A percentile compares a stretch with the other conserved stretches of the same genome.
phyloP scores from a whole-genome alignment of 2,329 filamentous ascomycete genomes.

The Lachnellula hyalina region DNA sequence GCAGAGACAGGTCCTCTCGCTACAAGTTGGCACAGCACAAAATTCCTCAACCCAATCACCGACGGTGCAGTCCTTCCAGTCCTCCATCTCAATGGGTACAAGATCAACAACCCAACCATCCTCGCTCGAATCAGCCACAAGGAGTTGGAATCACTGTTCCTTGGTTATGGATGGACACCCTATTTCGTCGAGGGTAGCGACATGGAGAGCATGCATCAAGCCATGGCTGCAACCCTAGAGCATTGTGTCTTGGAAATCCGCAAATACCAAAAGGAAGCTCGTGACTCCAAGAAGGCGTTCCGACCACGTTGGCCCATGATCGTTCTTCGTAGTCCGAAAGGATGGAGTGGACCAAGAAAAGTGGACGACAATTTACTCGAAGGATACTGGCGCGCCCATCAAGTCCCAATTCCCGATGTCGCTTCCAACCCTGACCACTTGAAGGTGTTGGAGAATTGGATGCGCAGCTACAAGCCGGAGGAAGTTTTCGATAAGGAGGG shows the following conservation, averaged over 20 bases:
- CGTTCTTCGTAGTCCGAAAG: slow-evolving; percentile 70
- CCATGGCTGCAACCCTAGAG: slow-evolving; percentile 73
- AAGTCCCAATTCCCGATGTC: slow-evolving; percentile 70
- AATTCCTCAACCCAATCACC: slow-evolving; percentile 73
- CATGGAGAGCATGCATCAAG: slow-evolving; percentile 70
- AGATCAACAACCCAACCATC: slow-evolving; percentile 76
- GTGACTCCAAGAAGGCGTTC: slow-evolving; percentile 63
- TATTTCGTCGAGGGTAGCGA: slow-evolving; percentile 78
- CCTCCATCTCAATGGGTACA: slow-evolving; percentile 77
- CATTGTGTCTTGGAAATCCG: slow-evolving; percentile 65
- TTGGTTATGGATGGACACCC: slow-evolving; percentile 72
- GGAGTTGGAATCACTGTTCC: slow-evolving; percentile 63
- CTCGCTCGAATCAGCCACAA: slow-evolving; percentile 69
- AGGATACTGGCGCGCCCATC: slow-evolving; percentile 76
- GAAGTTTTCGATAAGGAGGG: slow-evolving; percentile 62
- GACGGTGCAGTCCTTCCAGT: slow-evolving; percentile 75
- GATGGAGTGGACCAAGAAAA: slow-evolving; percentile 72
- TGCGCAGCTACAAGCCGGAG: slow-evolving; percentile 70
- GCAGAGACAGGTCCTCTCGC: slow-evolving; percentile 76
- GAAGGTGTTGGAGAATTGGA: slow-evolving; percentile 67
- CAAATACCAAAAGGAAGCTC: slow-evolving; percentile 64
- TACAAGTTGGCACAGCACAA: slow-evolving; percentile 76
- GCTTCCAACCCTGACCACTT: slow-evolving; percentile 60
- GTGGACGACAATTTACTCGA: slow-evolving; percentile 64
- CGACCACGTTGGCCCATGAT: slow-evolving; percentile 76